Conservation (phyloP, 139 green algal species). For the Chlamydomonas sp. region DNA sequence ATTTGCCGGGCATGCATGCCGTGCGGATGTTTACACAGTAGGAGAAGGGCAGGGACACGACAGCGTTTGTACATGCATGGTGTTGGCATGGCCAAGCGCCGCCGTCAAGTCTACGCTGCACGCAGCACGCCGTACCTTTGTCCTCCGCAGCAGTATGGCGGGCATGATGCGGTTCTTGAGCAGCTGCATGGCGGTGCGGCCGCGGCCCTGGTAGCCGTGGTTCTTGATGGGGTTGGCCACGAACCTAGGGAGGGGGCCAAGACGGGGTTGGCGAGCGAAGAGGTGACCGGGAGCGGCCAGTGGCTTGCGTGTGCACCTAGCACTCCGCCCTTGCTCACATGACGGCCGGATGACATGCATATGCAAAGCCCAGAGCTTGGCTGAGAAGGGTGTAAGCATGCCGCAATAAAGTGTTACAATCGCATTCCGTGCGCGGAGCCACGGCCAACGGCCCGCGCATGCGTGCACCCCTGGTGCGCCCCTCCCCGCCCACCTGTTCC, state of each 20-base stretch:
- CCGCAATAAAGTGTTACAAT: too few species aligned
- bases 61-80: neutral
- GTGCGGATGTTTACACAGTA: too few species aligned
- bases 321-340: too few species aligned
- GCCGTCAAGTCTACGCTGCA: neutral
- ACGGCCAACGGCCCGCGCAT: neutral
- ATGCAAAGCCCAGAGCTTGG: too few species aligned
- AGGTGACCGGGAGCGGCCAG: neutral
- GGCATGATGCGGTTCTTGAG: constrained; percentile 84
- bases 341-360: too few species aligned
- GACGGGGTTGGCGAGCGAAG: neutral
- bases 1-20: too few species aligned
- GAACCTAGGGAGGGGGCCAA: constrained; percentile 1
- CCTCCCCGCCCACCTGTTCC: constrained; percentile 45
- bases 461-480: neutral
- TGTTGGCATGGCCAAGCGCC: neutral
- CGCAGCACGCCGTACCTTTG: constrained; percentile 69
- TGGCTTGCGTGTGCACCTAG: neutral
- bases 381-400: too few species aligned
- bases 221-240: constrained; percentile 72
- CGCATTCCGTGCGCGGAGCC: too few species aligned
- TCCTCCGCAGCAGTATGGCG: constrained; percentile 86
- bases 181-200: constrained; percentile 55
- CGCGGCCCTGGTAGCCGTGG: constrained; percentile 50
- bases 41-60: too few species aligned